Evolutionary conservation across 139 green algal species (phyloP), one percentile per base, ranked within the genome.

Genomic region (Spirogloea muscicola): DNA sequence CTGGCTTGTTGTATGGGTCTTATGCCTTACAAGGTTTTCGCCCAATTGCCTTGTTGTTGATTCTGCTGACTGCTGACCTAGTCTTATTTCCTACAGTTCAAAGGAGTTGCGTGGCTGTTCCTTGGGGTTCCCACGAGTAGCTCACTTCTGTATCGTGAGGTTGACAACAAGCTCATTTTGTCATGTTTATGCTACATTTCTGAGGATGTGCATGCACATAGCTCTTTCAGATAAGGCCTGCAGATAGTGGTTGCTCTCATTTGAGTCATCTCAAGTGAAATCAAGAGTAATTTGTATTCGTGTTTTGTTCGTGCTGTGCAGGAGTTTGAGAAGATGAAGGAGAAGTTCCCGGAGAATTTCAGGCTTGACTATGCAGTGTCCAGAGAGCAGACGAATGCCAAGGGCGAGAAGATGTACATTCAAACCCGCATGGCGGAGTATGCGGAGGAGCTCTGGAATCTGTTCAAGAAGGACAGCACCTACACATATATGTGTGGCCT

Each of bases 291-390:
- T n/a, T n/a, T n/a, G n/a, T n/a, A n/a, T n/a, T n/a, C n/a, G n/a
- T n/a, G n/a, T n/a, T n/a, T n/a, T n/a, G n/a, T n/a, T n/a, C n/a
- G n/a, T n/a, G n/a, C 64, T 58, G 44, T 81, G 39, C 72, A 81
- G 74, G 75, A 82, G 67, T 82, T 82, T 74, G 75, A 82, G 68
- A 74, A 80, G 75, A 82, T 82, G 75, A 76, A 80, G 68, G 49
- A 79, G 67, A 80, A 78, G 51, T 58, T 44, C 68, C 75, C 75
- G 40, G 43, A 82, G 33, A 82, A 82, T 52, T 82, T 82, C 75
- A 67, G 75, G 25, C 44, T 82, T 9, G 75, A 82, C 68, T 82
- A 65, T 27, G 75, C 75, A 27, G 75, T 82, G 31, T 65, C 36
- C 75, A 57, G 75, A 29, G 75, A 82, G 75, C 75, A 82, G 68